Evolutionary conservation across 352 stramenopile species (phyloP), one percentile per base, ranked within the genome.

Genomic region (Phytophthora hibernalis): DNA sequence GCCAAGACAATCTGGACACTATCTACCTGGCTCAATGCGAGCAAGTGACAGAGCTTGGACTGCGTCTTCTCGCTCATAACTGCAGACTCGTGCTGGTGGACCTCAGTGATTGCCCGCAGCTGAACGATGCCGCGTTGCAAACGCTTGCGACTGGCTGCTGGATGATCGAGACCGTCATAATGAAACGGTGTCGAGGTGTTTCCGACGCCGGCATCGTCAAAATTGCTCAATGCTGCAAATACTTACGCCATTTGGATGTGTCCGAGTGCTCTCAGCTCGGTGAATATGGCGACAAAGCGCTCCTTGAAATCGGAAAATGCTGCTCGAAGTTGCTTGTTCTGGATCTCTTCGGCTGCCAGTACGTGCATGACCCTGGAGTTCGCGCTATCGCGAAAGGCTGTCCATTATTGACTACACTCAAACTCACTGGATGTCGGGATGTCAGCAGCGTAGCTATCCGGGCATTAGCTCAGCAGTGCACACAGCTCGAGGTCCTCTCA

Each of bases 211-310:
- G 91, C 0, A 75, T 97, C 42, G 88, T 93, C 54, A 93, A 93
- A 65, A 70, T 97, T n/a, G 91, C 91, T 1, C 86, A 93, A 56
- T 93, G 87, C 57, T 97, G 90, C 61, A 89, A 90, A 33, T 62
- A 88, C 3, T 64, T 98, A 42, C 80, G 73, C 10, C 73, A 92
- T 52, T 61, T 98, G 4, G 92, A 97, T 64, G 84, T 97, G 20
- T 92, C 86, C 16, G 82, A 93, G 54, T 98, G 91, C 51, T 80
- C 88, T 43, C 83, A 82, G 33, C 80, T 97, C 0, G 91, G 91
- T 31, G 92, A 98, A 68, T 98, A 96, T 65, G 94, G 95, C 1
- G 94, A 98, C 79, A 93, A 96, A 64, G 92, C 89, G 24, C 73
- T 98, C 8, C 67, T 97, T 22, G 92, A 96, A 71, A 80, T 98